phyloP scores from a whole-genome alignment of 768 basidiomycete species.

The Tricholoma terreum region DNA sequence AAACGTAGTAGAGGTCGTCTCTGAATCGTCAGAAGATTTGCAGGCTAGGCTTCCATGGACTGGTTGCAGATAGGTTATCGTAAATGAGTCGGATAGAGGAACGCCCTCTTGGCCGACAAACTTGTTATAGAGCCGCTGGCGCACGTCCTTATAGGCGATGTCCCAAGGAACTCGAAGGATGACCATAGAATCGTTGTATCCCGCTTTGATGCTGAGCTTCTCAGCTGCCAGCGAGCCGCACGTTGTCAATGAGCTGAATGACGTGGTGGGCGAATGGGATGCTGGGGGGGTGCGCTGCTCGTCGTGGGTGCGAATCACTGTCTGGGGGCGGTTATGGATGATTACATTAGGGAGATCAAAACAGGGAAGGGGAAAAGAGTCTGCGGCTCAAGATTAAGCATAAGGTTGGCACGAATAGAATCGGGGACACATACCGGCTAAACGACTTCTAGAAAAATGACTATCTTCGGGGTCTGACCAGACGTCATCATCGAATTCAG shows the following conservation, averaged over 20 bases:
- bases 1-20: constrained; percentile 30
- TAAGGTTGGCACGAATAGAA: not conserved
- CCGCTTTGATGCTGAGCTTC: constrained; percentile 59
- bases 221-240: constrained; percentile 25
- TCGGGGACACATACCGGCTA: constrained; percentile 30
- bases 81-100: constrained; percentile 52
- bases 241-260: constrained; percentile 10
- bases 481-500: constrained; percentile 37
- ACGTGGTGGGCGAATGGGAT: constrained; percentile 16
- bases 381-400: constrained; percentile 16
- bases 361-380: constrained; percentile 41
- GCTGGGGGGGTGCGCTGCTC: constrained; percentile 8
- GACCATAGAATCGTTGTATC: constrained; percentile 58
- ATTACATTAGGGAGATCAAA: constrained; percentile 29
- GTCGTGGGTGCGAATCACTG: constrained; percentile 21
- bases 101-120: constrained; percentile 61
- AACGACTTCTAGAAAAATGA: constrained; percentile 28
- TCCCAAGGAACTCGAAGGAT: constrained; percentile 53
- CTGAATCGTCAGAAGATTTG: constrained; percentile 30
- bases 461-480: constrained; percentile 35
- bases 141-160: constrained; percentile 49
- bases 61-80: constrained; percentile 50
- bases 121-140: constrained; percentile 59
- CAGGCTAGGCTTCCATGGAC: constrained; percentile 10
- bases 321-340: constrained; percentile 25